Evolutionary conservation across 768 basidiomycete species (phyloP).

Genomic region (Suillus hirtellus): DNA sequence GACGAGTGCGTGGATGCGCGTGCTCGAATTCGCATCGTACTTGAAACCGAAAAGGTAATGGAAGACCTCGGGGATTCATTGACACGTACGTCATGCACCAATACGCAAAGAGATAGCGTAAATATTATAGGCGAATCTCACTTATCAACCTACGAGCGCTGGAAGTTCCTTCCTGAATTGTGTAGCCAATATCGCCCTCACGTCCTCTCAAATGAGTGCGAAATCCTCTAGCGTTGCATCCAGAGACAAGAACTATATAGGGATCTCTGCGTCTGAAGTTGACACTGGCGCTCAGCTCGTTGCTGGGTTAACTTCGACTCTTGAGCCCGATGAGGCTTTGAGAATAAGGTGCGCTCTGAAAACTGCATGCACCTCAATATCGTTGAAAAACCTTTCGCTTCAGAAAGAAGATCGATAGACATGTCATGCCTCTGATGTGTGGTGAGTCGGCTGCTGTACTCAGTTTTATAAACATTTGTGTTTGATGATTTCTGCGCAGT

Average conservation of each 20-base stretch:
- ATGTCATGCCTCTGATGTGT: slow-evolving; percentile 65
- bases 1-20: too few species aligned
- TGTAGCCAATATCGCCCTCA: neutral
- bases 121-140: too few species aligned
- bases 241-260: slow-evolving; percentile 32
- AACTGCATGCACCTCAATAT: neutral
- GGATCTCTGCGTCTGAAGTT: slow-evolving; percentile 32
- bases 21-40: too few species aligned
- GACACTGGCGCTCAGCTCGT: slow-evolving; percentile 58
- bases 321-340: slow-evolving; percentile 50
- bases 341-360: slow-evolving; percentile 43
- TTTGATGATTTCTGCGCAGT: slow-evolving; percentile 37
- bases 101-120: too few species aligned
- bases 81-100: too few species aligned
- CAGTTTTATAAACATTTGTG: neutral
- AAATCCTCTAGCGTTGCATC: neutral
- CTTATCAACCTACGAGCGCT: too few species aligned
- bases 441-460: slow-evolving; percentile 39
- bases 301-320: slow-evolving; percentile 36
- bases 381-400: neutral
- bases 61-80: too few species aligned
- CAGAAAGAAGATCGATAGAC: slow-evolving; percentile 58
- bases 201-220: slow-evolving; percentile 7
- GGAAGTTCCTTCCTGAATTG: neutral
- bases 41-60: too few species aligned